Evolutionary conservation across 148 eudicot genomes (phyloP).

Genomic region (Chenopodium formosanum): DNA sequence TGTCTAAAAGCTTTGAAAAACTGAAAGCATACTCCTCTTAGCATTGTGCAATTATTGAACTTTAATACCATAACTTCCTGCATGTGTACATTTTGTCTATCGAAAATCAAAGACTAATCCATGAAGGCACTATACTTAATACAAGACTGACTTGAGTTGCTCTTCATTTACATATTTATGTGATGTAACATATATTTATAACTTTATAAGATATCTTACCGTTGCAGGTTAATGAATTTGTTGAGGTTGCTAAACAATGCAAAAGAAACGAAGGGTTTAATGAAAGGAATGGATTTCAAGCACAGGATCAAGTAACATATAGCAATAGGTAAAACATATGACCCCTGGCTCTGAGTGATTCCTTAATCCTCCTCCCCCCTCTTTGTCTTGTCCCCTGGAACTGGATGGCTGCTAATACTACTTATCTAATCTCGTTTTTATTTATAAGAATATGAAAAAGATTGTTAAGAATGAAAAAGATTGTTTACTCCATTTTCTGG

Average conservation of each 20-base stretch:
- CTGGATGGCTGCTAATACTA: neutral
- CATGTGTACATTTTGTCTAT: no score
- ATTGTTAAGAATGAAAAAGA: neutral
- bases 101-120: neutral
- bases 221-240: conserved; percentile 39
- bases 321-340: conserved; percentile 32
- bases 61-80: neutral
- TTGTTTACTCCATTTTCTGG: neutral
- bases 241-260: conserved; percentile 30
- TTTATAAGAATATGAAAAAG: no score
- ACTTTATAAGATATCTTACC: neutral
- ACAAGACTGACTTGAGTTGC: neutral
- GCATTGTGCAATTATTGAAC: neutral
- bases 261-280: conserved; percentile 15
- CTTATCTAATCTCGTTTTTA: neutral
- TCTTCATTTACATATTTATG: neutral
- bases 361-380: no score
- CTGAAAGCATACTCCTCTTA: neutral
- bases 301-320: conserved; percentile 25
- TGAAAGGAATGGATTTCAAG: conserved; percentile 21
- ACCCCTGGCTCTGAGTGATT: neutral
- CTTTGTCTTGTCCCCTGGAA: neutral
- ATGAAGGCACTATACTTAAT: neutral
- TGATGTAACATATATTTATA: neutral
- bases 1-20: neutral